Conservation (phyloP, 345 rosid species). For the Syzygium aromaticum region DNA sequence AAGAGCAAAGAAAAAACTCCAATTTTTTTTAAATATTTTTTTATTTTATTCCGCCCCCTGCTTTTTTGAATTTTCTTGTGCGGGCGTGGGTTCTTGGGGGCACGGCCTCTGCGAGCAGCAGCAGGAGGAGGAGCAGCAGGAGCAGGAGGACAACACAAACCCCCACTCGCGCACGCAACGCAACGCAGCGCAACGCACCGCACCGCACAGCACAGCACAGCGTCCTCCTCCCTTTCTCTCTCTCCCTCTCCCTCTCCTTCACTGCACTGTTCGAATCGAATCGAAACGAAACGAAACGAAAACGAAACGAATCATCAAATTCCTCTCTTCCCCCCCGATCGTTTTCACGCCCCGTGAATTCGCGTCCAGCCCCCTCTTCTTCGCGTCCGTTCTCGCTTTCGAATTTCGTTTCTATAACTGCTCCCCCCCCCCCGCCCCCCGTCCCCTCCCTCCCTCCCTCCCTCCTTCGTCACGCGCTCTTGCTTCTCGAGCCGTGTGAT, state of each 20-base stretch:
- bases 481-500: conserved; percentile 18
- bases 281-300: background rate
- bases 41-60: no score
- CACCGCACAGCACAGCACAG: no score
- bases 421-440: no score
- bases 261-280: background rate
- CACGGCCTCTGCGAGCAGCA: background rate
- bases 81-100: conserved; percentile 21
- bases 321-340: background rate
- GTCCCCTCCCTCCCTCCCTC: background rate
- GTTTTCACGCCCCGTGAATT: background rate
- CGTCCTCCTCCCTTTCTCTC: background rate
- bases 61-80: background rate
- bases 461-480: background rate
- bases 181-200: no score
- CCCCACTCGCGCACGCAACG: conserved; percentile 43
- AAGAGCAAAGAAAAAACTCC: background rate
- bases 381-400: background rate
- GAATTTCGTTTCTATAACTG: background rate
- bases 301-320: background rate
- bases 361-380: background rate
- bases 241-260: background rate
- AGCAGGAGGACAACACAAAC: conserved; percentile 11
- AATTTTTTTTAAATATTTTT: no score
- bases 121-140: background rate